Evolutionary conservation across 2,329 filamentous ascomycete genomes (phyloP).

Genomic region (Aspergillus sp.): DNA sequence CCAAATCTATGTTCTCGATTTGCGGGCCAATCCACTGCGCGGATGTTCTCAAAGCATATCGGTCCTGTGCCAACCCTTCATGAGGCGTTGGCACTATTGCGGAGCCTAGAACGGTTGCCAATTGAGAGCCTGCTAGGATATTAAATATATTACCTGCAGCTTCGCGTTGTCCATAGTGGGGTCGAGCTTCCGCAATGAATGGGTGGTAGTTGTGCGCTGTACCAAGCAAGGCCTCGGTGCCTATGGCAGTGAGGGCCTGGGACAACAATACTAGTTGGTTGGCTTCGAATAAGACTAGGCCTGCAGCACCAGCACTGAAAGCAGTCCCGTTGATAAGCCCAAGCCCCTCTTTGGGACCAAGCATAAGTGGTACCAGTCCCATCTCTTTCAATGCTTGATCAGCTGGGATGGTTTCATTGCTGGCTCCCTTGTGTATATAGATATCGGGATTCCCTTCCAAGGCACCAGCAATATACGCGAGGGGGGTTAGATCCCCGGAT

Average conservation of each 20-base stretch:
- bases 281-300: neutral
- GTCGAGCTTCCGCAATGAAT: neutral
- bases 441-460: conserved; percentile 37
- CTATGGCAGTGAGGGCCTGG: too few relatives aligned
- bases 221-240: neutral
- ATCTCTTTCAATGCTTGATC: neutral
- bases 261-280: neutral
- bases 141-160: neutral
- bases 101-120: too few relatives aligned
- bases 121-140: neutral
- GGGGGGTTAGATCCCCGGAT: conserved; percentile 34
- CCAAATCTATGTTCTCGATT: conserved; percentile 60
- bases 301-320: neutral
- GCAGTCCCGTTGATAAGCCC: neutral
- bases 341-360: neutral
- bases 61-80: conserved; percentile 56
- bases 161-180: neutral
- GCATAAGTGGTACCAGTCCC: neutral
- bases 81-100: too few relatives aligned
- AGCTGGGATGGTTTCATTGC: neutral
- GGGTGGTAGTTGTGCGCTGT: neutral
- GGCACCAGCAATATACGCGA: conserved; percentile 31
- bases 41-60: conserved; percentile 62
- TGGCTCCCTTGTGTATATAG: conserved; percentile 12
- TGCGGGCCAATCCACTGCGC: conserved; percentile 67